Evolutionary conservation across 768 basidiomycete genomes (phyloP), one percentile per base, ranked within the genome.

Genomic region (Lyophyllum shimeji): DNA sequence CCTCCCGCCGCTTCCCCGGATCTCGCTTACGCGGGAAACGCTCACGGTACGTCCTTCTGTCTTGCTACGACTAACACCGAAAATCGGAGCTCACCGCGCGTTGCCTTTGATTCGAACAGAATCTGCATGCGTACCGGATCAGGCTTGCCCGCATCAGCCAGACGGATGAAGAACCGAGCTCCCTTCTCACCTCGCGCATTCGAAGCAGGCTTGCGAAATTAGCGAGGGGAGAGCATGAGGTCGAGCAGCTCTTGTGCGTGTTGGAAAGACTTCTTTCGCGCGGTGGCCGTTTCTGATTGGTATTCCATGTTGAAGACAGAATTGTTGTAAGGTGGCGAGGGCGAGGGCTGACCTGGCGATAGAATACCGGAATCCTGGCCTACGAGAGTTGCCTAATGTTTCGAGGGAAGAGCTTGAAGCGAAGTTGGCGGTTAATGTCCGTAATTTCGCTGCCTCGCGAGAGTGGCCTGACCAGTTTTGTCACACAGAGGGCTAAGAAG

Each of bases 41-140:
- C 59, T 69, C 24, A 66, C 67, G 0, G 72, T 69, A 57, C 56
- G 69, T 62, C n/a, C 29, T 20, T n/a, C 4, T 18, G n/a, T n/a
- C 8, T 7, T 44, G 15, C 23, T 39, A 17, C 42, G 29, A 42
- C 24, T 8, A 23, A 9, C 23, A 25, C 18, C 2, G 18, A 18
- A n/a, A 29, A 29, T 40, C 39, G 5, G 39, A 40, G 2, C 15
- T n/a, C 17, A 9, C 39, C 4, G 17, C 18, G n/a, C 9, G 18
- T n/a, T 40, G 15, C n/a, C 2, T 40, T 40, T 40, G 39, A 1
- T 40, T 40, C 15, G 39, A 17, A 48, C 33, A 68, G 68, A 63
- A 52, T 51, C 20, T 67, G 23, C 64, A 65, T 46, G 59, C 64
- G 7, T 60, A 65, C 42, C 64, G 67, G 44, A 17, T 51, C 7